Conservation (phyloP, 192 early-diverging fungal species). For the Mortierella hygrophila region DNA sequence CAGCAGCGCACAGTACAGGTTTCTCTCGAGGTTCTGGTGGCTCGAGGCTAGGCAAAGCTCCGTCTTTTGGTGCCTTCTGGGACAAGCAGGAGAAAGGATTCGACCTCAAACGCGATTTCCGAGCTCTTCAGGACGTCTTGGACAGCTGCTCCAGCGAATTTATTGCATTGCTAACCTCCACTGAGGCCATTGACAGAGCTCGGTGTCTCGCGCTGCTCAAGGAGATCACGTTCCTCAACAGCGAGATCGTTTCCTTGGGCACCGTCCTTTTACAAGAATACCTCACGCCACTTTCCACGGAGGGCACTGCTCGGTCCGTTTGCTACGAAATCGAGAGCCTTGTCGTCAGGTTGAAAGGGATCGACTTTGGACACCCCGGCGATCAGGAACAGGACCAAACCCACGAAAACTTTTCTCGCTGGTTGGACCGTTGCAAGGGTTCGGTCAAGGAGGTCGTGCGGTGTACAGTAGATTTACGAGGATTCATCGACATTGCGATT, state of each 20-base stretch:
- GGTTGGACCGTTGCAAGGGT: slow-evolving; percentile 13
- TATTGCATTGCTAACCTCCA: not conserved
- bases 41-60: slow-evolving; percentile 8
- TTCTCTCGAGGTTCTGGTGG: slow-evolving; percentile 20
- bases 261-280: slow-evolving; percentile 18
- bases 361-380: slow-evolving; percentile 8
- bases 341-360: slow-evolving; percentile 15
- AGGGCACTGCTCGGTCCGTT: slow-evolving; percentile 15
- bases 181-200: not conserved
- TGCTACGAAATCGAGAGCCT: slow-evolving; percentile 35
- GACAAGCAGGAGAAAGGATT: slow-evolving; percentile 35
- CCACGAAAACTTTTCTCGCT: not conserved
- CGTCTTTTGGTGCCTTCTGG: slow-evolving; percentile 33
- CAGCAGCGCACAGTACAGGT: slow-evolving; percentile 38
- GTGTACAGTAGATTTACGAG: slow-evolving; percentile 26
- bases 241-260: slow-evolving; percentile 36
- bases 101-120: slow-evolving; percentile 34
- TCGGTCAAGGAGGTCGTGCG: slow-evolving; percentile 33
- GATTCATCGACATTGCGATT: slow-evolving; percentile 35
- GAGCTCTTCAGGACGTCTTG: slow-evolving; percentile 31
- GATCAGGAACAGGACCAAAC: not conserved
- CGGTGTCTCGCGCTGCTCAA: slow-evolving; percentile 22
- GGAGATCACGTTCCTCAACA: slow-evolving; percentile 31
- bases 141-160: slow-evolving; percentile 17
- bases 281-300: slow-evolving; percentile 19